phyloP scores from a whole-genome alignment of 441 rosid species.

The Brassica balearica region DNA sequence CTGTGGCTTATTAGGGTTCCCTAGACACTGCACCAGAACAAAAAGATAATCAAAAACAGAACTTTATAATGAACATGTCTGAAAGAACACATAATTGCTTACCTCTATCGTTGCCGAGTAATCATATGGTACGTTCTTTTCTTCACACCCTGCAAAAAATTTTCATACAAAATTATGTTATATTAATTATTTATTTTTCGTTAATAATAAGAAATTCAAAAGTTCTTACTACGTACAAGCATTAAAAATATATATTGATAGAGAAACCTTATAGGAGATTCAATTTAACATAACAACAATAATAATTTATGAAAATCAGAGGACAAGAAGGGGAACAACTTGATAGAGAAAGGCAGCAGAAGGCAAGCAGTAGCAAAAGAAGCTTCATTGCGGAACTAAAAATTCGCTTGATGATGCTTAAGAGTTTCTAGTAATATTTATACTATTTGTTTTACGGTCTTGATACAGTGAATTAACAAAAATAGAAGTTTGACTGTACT shows the following conservation, averaged over 20 bases:
- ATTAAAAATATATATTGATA: neutral
- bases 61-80: neutral
- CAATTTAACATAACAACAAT: neutral
- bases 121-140: conserved; percentile 55
- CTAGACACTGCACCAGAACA: conserved; percentile 53
- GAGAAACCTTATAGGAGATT: neutral
- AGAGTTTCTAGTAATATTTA: neutral
- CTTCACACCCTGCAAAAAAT: conserved; percentile 27
- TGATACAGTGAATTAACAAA: neutral
- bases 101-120: conserved; percentile 63
- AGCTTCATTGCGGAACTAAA: conserved; percentile 34
- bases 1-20: conserved; percentile 57
- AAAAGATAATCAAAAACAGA: neutral
- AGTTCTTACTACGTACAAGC: neutral
- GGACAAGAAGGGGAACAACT: conserved; percentile 27
- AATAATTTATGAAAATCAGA: neutral
- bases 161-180: neutral
- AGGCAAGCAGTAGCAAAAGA: conserved; percentile 31
- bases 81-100: conserved; percentile 21
- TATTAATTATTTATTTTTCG: neutral
- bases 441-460: neutral
- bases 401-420: conserved; percentile 22
- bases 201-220: neutral
- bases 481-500: neutral
- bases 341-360: conserved; percentile 32